Conservation (phyloP, 2,329 filamentous ascomycete genomes). For the Keithomyces neogunnii region DNA sequence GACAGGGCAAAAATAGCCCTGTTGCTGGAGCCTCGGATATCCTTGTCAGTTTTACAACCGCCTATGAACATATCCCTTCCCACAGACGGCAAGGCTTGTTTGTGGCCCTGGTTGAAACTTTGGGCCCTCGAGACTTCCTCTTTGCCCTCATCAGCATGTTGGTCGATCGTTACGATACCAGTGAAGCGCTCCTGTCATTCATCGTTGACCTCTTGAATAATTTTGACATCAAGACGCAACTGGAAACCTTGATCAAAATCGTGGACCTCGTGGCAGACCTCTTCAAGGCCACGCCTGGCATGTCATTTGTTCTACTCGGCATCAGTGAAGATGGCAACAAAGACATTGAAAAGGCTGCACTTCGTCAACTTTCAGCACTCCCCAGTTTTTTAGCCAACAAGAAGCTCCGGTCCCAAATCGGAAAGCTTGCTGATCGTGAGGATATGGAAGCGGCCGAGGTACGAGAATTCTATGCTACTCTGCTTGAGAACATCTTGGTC, state of each 20-base stretch:
- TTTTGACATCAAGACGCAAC: constrained; percentile 67
- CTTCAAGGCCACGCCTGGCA: constrained; percentile 62
- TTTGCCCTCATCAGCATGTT: constrained; percentile 85
- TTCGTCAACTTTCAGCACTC: constrained; percentile 47
- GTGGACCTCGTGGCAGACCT: constrained; percentile 68
- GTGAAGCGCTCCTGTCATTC: constrained; percentile 66
- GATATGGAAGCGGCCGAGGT: constrained; percentile 60
- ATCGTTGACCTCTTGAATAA: constrained; percentile 63
- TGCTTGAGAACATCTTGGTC: constrained; percentile 56
- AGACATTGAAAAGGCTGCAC: constrained; percentile 41
- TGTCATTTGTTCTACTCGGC: constrained; percentile 66
- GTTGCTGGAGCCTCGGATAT: constrained; percentile 80
- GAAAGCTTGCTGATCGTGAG: constrained; percentile 48
- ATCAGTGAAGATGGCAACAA: constrained; percentile 37
- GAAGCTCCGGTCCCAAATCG: constrained; percentile 47
- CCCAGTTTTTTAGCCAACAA: constrained; percentile 50
- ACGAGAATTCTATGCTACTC: constrained; percentile 58
- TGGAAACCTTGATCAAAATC: constrained; percentile 70
- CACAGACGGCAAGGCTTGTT: constrained; percentile 80
- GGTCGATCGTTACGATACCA: constrained; percentile 78
- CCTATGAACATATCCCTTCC: constrained; percentile 89
- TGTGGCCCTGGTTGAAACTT: constrained; percentile 71
- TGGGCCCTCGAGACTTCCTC: constrained; percentile 79
- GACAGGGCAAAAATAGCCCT: constrained; percentile 68
- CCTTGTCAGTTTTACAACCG: constrained; percentile 89